A percentile compares a stretch with the other conserved stretches of the same genome.
phyloP scores from a whole-genome alignment of 2,329 filamentous ascomycete genomes.

The Chalara sp. region DNA sequence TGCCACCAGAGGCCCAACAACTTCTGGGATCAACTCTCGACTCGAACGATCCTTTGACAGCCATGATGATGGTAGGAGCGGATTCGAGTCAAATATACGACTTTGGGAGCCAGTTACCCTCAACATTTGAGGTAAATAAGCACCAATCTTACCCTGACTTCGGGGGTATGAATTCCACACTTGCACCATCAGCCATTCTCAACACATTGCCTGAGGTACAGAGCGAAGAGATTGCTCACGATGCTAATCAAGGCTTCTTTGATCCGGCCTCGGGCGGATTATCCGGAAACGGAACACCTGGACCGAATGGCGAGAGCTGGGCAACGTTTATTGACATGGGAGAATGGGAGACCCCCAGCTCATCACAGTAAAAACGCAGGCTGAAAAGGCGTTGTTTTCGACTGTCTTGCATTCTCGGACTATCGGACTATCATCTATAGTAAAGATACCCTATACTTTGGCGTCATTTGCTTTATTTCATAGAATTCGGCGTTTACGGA shows the following conservation, averaged over 20 bases:
- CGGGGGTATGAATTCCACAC: slow-evolving; percentile 15
- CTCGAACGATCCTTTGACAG: slow-evolving; percentile 35
- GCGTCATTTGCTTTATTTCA: too few species aligned
- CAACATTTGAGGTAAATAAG: slow-evolving; percentile 11
- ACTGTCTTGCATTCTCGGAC: too few species aligned
- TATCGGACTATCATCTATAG: too few species aligned
- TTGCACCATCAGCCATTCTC: slow-evolving; percentile 8
- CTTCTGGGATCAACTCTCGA: slow-evolving; percentile 40
- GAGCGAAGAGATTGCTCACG: neutral
- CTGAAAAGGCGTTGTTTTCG: too few species aligned
- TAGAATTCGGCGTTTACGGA: too few species aligned
- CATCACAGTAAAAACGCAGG: neutral
- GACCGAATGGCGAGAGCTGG: slow-evolving; percentile 6
- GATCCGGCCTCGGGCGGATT: slow-evolving; percentile 6
- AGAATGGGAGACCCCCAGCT: neutral
- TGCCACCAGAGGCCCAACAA: neutral
- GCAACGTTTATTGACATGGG: slow-evolving; percentile 12
- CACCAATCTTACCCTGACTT: neutral
- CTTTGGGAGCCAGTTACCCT: slow-evolving; percentile 9
- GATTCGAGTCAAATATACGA: neutral
- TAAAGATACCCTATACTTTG: too few species aligned
- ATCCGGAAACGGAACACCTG: slow-evolving; percentile 7
- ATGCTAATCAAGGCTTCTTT: slow-evolving; percentile 9
- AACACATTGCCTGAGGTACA: neutral
- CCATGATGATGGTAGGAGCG: slow-evolving; percentile 37